A percentile compares a stretch with the other conserved stretches of the same genome.
Conservation (phyloP, 306 rosid species). For the Myrica gale region DNA sequence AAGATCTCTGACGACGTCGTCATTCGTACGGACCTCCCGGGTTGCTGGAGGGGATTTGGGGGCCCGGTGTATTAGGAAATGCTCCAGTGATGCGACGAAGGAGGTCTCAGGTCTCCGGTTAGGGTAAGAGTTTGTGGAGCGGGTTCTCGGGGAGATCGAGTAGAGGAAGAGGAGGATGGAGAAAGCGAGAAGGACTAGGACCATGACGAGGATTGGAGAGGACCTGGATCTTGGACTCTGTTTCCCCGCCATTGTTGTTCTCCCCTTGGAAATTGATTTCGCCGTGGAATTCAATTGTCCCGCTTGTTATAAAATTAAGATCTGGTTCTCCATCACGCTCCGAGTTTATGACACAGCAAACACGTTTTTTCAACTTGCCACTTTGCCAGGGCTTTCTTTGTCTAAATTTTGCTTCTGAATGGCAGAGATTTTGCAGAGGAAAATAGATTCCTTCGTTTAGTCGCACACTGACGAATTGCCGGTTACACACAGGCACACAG, state of each 20-base stretch:
- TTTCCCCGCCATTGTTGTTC: slow-evolving; percentile 42
- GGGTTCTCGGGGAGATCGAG: slow-evolving; percentile 36
- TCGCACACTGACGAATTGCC: no score
- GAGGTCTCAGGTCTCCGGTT: slow-evolving; percentile 50
- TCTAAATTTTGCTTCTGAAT: no score
- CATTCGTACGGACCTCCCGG: neutral
- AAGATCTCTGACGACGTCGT: slow-evolving; percentile 30
- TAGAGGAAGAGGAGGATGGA: slow-evolving; percentile 48
- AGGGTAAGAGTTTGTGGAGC: slow-evolving; percentile 2
- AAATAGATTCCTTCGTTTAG: no score
- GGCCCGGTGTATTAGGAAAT: slow-evolving; percentile 51
- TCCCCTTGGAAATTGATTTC: neutral
- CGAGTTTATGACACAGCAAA: neutral
- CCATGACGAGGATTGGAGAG: slow-evolving; percentile 40
- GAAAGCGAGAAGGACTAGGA: slow-evolving; percentile 43
- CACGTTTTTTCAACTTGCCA: no score
- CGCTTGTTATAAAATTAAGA: no score
- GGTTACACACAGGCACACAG: no score
- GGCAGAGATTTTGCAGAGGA: no score
- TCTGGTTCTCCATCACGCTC: neutral
- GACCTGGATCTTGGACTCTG: slow-evolving; percentile 57
- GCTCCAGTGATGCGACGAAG: slow-evolving; percentile 67
- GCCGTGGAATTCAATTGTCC: neutral
- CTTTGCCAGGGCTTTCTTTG: no score
- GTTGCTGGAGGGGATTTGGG: slow-evolving; percentile 21